Evolutionary conservation across 768 basidiomycete species (phyloP).

Genomic region (Candolleomyces aberdarensis): DNA sequence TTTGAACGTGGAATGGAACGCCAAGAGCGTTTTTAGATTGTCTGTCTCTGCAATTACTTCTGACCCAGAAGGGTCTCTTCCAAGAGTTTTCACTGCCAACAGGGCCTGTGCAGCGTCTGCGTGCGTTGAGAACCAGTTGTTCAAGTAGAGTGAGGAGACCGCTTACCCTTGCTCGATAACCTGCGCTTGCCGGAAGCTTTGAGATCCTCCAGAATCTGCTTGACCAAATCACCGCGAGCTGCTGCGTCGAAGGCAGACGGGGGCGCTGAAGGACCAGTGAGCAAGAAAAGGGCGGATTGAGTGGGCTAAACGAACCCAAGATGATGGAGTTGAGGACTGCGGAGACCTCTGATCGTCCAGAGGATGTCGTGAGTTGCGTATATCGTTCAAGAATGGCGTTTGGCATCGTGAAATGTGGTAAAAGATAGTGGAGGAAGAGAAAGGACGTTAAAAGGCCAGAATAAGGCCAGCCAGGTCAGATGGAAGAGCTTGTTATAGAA

Average conservation of each 20-base stretch:
- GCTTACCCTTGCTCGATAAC: constrained; percentile 53
- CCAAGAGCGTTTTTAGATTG: constrained; percentile 57
- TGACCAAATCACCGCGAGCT: constrained; percentile 54
- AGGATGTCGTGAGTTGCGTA: constrained; percentile 43
- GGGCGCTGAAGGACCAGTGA: constrained; percentile 30
- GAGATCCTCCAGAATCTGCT: constrained; percentile 59
- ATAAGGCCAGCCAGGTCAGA: neutral
- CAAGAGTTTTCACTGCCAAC: constrained; percentile 70
- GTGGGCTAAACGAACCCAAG: constrained; percentile 34
- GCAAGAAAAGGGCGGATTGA: neutral
- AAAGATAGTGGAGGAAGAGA: constrained; percentile 1
- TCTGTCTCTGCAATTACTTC: constrained; percentile 48
- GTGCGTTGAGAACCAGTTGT: constrained; percentile 3
- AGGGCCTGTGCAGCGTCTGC: constrained; percentile 71
- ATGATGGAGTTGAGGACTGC: constrained; percentile 49
- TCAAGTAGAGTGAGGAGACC: neutral
- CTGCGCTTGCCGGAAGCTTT: constrained; percentile 41
- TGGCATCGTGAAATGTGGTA: constrained; percentile 35
- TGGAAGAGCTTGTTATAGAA: constrained; percentile 4
- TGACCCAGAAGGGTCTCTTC: constrained; percentile 68
- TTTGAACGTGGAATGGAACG: constrained; percentile 49
- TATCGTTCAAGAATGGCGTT: constrained; percentile 42
- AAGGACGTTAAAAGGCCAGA: constrained; percentile 3
- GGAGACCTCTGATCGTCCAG: constrained; percentile 43
- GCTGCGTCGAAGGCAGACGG: constrained; percentile 45